Conservation (phyloP, 2,329 filamentous ascomycete species). For the Myriangium duriaei region DNA sequence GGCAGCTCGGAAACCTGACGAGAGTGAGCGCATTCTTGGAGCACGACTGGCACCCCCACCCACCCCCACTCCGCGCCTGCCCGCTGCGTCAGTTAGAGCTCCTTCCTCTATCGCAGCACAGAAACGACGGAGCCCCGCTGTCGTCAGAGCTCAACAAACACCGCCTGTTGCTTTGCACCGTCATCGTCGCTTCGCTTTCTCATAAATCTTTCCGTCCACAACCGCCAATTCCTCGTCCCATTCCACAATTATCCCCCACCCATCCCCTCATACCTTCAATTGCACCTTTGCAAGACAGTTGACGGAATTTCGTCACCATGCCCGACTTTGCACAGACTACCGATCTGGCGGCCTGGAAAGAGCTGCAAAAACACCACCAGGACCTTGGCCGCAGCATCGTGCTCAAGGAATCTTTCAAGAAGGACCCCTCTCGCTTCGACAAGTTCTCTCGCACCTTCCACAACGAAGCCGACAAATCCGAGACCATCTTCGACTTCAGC, state of each 20-base stretch:
- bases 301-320: constrained; percentile 28
- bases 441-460: constrained; percentile 81
- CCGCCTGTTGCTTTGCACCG: no score
- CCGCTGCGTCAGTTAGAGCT: no score
- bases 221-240: constrained; percentile 1
- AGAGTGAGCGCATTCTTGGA: no score
- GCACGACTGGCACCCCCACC: no score
- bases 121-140: constrained; percentile 1
- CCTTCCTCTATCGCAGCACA: no score
- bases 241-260: constrained; percentile 4
- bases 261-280: constrained; percentile 6
- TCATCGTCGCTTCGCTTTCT: neutral
- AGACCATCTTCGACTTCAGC: constrained; percentile 96
- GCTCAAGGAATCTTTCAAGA: constrained; percentile 78
- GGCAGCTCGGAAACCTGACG: no score
- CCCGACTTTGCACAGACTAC: constrained; percentile 68
- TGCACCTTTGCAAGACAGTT: constrained; percentile 12
- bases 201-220: constrained; percentile 2
- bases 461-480: constrained; percentile 63
- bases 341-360: constrained; percentile 74
- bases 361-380: constrained; percentile 79
- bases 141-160: neutral
- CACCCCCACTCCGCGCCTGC: no score
- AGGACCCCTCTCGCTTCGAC: constrained; percentile 75
- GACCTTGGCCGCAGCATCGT: constrained; percentile 74